Evolutionary conservation across 1,139 yeast genomes (phyloP).

Genomic region (Zygotorulaspora mrakii): DNA sequence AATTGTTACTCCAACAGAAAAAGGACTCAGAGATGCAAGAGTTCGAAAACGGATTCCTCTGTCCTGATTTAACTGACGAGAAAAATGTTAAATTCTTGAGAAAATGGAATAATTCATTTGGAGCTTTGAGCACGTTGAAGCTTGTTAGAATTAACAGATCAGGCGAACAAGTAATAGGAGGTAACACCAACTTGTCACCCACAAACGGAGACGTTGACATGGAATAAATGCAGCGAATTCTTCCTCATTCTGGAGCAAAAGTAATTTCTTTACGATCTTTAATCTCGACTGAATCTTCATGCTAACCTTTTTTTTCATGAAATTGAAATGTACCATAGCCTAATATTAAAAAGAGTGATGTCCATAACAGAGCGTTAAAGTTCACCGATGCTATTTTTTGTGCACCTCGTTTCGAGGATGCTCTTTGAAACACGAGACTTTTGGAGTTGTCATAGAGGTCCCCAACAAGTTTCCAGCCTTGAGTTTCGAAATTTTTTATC

Average conservation of each 20-base stretch:
- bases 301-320: not conserved
- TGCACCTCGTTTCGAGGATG: not conserved
- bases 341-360: constrained; percentile 1
- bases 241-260: not conserved
- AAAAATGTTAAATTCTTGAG: constrained; percentile 57
- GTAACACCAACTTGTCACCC: constrained; percentile 12
- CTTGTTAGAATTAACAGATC: constrained; percentile 30
- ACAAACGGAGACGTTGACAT: constrained; percentile 12
- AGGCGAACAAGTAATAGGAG: constrained; percentile 31
- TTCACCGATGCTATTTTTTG: not conserved
- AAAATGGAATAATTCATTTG: constrained; percentile 77
- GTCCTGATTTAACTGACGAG: constrained; percentile 68
- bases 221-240: constrained; percentile 4
- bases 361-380: constrained; percentile 2
- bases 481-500: constrained; percentile 21
- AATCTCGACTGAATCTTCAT: no score
- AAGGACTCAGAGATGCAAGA: constrained; percentile 57
- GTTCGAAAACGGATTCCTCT: constrained; percentile 63
- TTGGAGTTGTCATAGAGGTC: constrained; percentile 18
- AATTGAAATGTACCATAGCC: not conserved
- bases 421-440: constrained; percentile 19
- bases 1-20: constrained; percentile 60
- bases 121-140: constrained; percentile 68
- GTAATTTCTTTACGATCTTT: no score
- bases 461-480: constrained; percentile 30